Conservation (phyloP, 2,329 filamentous ascomycete genomes). For the Zalaria sp. region DNA sequence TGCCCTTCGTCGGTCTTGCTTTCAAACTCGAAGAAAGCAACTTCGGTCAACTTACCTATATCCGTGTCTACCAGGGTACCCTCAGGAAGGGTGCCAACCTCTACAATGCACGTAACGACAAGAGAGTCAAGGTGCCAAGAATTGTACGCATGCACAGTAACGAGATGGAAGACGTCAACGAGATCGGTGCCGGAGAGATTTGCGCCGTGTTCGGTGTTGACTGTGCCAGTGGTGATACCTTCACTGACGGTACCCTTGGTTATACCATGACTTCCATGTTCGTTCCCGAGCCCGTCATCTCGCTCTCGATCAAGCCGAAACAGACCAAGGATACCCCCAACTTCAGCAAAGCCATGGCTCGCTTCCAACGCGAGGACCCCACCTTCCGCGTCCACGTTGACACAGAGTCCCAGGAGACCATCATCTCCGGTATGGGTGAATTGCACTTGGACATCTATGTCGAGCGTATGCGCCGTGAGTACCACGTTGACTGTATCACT, state of each 20-base stretch:
- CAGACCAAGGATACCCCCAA: constrained; percentile 79
- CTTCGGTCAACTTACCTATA: constrained; percentile 95
- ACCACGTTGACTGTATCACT: constrained; percentile 90
- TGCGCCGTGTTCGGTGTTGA: constrained; percentile 97
- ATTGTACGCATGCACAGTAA: constrained; percentile 99
- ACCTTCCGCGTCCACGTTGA: constrained; percentile 95
- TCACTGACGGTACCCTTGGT: constrained; percentile 82
- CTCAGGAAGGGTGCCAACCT: constrained; percentile 80
- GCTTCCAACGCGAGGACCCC: constrained; percentile 95
- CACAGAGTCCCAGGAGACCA: constrained; percentile 83
- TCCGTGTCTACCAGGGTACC: constrained; percentile 91
- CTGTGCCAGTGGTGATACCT: constrained; percentile 94
- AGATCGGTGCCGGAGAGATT: constrained; percentile 92
- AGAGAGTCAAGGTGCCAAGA: constrained; percentile 91
- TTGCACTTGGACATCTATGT: constrained; percentile 94
- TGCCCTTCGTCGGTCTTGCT: constrained; percentile 88
- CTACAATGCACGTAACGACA: constrained; percentile 85
- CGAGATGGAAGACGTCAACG: constrained; percentile 92
- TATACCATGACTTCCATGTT: constrained; percentile 98
- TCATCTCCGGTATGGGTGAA: constrained; percentile 98
- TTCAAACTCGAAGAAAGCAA: constrained; percentile 99
- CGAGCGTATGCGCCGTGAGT: constrained; percentile 91
- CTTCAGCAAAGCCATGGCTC: constrained; percentile 97
- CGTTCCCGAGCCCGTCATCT: constrained; percentile 95
- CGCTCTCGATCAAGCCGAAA: constrained; percentile 93